Base-by-base conservation (phyloP, 2,329 filamentous ascomycete genomes). In the Hypoxylon sp. region DNA sequence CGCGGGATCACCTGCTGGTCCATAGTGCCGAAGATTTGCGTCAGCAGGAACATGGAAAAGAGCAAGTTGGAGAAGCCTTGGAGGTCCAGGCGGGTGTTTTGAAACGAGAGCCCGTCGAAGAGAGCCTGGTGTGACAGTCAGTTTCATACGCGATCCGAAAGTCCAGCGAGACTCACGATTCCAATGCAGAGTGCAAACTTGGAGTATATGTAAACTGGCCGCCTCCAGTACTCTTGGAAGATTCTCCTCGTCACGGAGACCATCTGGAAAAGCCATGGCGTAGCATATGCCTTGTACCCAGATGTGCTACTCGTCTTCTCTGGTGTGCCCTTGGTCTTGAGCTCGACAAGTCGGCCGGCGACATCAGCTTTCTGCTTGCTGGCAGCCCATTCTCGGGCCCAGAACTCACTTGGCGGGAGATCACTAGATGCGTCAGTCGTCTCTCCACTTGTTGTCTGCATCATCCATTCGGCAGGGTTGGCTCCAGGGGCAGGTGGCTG, bases 381-480 rank as follows among this genome's bases (percentile, higher is more conserved):
- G n/a, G n/a, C n/a, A n/a, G n/a, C n/a, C n/a, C 19, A 25, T 48
- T 9, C 19, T 21, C n/a, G 5, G 43, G 45, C 14, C 8, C 14
- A 87, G 76, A 89, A 94, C 93, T n/a, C n/a, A n/a, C n/a, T n/a
- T n/a, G n/a, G n/a, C n/a, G n/a, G n/a, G n/a, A n/a, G n/a, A n/a
- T n/a, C n/a, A n/a, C n/a, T n/a, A n/a, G n/a, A n/a, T n/a, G n/a
- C n/a, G n/a, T n/a, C n/a, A n/a, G n/a, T n/a, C n/a, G n/a, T n/a
- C n/a, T n/a, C n/a, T n/a, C n/a, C n/a, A n/a, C n/a, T n/a, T n/a
- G n/a, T n/a, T n/a, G n/a, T n/a, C n/a, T n/a, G n/a, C n/a, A n/a
- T n/a, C n/a, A n/a, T n/a, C 88, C 89, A 93, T 77, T 95, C 92
- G 32, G 92, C 92, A 1, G 91, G 91, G 78, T 95, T 95, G 27